A percentile compares a stretch with the other conserved stretches of the same genome.
These are phyloP conservation scores for Beauveria sp. DNA, from an alignment of 2,329 filamentous ascomycete genomes.

Conservation along the genomic window DNA sequence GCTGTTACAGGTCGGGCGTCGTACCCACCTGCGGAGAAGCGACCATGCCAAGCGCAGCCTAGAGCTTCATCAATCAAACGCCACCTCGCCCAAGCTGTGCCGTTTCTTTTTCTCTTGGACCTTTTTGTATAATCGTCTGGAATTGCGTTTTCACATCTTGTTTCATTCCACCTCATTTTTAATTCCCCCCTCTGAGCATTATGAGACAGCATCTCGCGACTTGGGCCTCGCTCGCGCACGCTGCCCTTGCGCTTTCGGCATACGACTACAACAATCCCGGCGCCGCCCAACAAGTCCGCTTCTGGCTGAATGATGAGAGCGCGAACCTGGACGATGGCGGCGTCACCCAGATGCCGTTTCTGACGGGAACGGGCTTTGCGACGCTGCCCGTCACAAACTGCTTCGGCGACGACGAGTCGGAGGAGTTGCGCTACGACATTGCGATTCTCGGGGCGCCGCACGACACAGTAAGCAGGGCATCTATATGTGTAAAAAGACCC, in stretches of 20 bases:
- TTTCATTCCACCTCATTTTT: not conserved
- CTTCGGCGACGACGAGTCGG: slow-evolving; percentile 15
- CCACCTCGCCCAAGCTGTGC: not conserved
- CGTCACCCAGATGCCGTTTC: slow-evolving; percentile 13
- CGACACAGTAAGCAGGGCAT: slow-evolving; percentile 18
- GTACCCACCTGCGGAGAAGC: not conserved
- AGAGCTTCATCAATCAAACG: not conserved
- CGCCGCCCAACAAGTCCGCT: slow-evolving; percentile 14
- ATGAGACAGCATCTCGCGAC: not conserved
- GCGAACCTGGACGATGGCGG: slow-evolving; percentile 11
- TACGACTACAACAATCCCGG: slow-evolving; percentile 10
- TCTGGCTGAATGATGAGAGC: slow-evolving; percentile 13
- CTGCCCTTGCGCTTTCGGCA: not conserved
- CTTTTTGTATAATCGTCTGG: too few relatives aligned
- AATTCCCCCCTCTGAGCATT: not conserved
- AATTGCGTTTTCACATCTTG: too few relatives aligned
- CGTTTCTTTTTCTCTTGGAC: not conserved
- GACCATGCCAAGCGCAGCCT: not conserved
- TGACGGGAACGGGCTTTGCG: slow-evolving; percentile 17
- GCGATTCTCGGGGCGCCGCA: slow-evolving; percentile 23
- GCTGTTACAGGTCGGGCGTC: too few relatives aligned
- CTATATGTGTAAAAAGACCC: too few relatives aligned
- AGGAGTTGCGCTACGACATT: slow-evolving; percentile 18
- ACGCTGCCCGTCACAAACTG: slow-evolving; percentile 19
- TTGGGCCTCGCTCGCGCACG: not conserved